phyloP scores from a whole-genome alignment of 345 rosid genomes.

The Camelina sativa region DNA sequence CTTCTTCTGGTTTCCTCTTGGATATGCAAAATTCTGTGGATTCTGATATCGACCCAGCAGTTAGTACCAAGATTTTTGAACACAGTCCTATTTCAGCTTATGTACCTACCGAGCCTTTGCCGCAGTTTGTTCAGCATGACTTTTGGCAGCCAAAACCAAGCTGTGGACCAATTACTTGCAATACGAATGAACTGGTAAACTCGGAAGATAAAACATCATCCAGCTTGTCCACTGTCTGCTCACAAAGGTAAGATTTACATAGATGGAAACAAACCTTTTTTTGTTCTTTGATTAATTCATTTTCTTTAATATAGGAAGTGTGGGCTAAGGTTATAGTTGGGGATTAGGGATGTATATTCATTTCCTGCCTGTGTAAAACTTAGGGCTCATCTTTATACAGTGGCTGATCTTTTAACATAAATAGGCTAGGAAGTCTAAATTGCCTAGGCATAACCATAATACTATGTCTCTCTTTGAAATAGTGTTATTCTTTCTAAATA shows the following conservation, averaged over 20 bases:
- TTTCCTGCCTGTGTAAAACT: neutral
- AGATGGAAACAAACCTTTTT: neutral
- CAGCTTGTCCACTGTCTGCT: slow-evolving; percentile 56
- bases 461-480: neutral
- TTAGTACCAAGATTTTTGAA: slow-evolving; percentile 47
- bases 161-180: slow-evolving; percentile 34
- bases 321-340: neutral
- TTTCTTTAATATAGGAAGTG: neutral
- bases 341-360: slow-evolving; percentile 1
- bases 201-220: slow-evolving; percentile 39
- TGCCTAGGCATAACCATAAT: neutral
- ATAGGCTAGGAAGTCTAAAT: neutral
- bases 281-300: neutral
- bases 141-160: slow-evolving; percentile 9
- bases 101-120: slow-evolving; percentile 48
- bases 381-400: neutral
- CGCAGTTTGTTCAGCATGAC: slow-evolving; percentile 44
- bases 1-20: slow-evolving; percentile 45
- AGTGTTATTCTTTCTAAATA: neutral
- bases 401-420: neutral
- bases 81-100: slow-evolving; percentile 40
- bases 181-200: slow-evolving; percentile 46
- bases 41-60: slow-evolving; percentile 49
- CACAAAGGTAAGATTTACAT: slow-evolving; percentile 63
- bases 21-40: slow-evolving; percentile 52